Conservation (phyloP, 2,329 filamentous ascomycete species). For the Cladophialophora carrionii region DNA sequence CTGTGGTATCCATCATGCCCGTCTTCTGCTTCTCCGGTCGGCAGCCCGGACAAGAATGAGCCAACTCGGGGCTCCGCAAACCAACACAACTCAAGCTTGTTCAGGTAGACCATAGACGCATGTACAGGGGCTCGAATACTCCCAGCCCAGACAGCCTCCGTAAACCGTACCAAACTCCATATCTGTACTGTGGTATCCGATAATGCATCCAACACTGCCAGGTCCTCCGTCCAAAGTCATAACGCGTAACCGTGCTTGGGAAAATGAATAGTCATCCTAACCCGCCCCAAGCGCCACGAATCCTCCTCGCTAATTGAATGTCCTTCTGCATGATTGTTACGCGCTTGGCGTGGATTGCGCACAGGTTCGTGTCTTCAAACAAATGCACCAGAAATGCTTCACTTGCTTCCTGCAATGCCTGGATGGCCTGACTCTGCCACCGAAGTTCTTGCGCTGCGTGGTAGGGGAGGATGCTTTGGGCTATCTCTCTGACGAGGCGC, state of each 20-base stretch:
- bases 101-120: neutral
- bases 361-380: constrained; percentile 96
- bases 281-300: constrained; percentile 77
- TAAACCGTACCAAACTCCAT: constrained; percentile 5
- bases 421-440: constrained; percentile 95
- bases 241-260: constrained; percentile 2
- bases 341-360: constrained; percentile 93
- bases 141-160: neutral
- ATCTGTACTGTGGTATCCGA: constrained; percentile 14
- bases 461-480: constrained; percentile 62
- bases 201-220: constrained; percentile 10
- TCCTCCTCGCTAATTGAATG: constrained; percentile 85
- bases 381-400: constrained; percentile 94
- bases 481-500: constrained; percentile 56
- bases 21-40: neutral
- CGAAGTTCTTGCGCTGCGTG: constrained; percentile 69
- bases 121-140: neutral
- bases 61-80: constrained; percentile 1
- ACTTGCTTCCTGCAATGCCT: constrained; percentile 90
- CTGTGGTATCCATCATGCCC: neutral
- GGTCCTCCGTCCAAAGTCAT: constrained; percentile 10
- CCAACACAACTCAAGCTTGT: neutral
- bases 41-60: neutral
- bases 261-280: constrained; percentile 53
- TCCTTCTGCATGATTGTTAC: constrained; percentile 99